Percentiles rank a stretch among this genome's conserved stretches.
phyloP scores from a whole-genome alignment of 192 early-diverging fungal genomes.

The Gorgonomyces haynaldii region DNA sequence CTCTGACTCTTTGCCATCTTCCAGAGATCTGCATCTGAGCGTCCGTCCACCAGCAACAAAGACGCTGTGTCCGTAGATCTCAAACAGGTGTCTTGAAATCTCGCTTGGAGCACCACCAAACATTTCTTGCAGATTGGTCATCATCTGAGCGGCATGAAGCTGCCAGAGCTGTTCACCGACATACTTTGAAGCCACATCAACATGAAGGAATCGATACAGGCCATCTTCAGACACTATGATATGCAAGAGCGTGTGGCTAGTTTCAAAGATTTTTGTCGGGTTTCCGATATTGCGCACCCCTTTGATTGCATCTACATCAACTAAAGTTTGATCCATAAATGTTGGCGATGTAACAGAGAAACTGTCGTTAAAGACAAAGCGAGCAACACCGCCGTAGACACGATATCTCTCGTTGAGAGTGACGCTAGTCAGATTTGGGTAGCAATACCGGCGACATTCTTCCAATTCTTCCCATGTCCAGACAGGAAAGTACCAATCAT shows the following conservation, averaged over 20 bases:
- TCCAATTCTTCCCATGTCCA: constrained; percentile 11
- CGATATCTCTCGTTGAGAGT: constrained; percentile 11
- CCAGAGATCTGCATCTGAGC: constrained; percentile 14
- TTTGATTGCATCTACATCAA: constrained; percentile 9
- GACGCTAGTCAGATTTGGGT: constrained; percentile 3
- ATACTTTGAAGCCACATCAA: constrained; percentile 17
- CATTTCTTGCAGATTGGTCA: constrained; percentile 16
- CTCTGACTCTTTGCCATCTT: constrained; percentile 3
- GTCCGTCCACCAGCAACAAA: constrained; percentile 16
- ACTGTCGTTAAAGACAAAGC: constrained; percentile 12
- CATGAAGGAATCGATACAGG: constrained; percentile 6
- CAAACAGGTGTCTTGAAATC: constrained; percentile 17
- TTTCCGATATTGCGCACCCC: constrained; percentile 9
- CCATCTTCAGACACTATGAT: constrained; percentile 6
- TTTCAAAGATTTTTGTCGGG: constrained; percentile 8
- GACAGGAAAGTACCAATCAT: constrained; percentile 13
- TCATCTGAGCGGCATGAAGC: constrained; percentile 14
- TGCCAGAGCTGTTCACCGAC: constrained; percentile 16
- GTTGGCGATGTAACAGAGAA: constrained; percentile 3
- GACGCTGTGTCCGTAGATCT: constrained; percentile 13
- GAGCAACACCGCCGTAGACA: constrained; percentile 16
- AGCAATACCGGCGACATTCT: constrained; percentile 11
- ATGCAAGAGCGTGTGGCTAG: constrained; percentile 9
- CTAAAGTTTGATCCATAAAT: constrained; percentile 4
- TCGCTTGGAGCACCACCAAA: constrained; percentile 9